These are phyloP conservation scores for Mycena pura DNA, from an alignment of 768 basidiomycete genomes.

Conservation along the genomic window DNA sequence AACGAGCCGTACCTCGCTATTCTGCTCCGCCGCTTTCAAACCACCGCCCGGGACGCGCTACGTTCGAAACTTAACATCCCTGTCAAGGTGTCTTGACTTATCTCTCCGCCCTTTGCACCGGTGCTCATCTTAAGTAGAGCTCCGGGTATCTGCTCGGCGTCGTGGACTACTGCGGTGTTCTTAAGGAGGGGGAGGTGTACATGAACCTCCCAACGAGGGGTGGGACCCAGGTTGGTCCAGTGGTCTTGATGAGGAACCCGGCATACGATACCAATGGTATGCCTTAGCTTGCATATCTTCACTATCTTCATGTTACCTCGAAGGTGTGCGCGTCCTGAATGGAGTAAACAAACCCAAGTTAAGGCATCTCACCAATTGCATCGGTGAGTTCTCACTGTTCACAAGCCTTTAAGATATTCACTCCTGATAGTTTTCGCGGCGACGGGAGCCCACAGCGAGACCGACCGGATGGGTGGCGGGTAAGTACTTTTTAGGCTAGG, in stretches of 20 bases:
- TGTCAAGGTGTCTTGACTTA: constrained; percentile 17
- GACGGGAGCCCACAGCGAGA: constrained; percentile 21
- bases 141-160: constrained; percentile 28
- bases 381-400: constrained; percentile 14
- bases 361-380: constrained; percentile 26
- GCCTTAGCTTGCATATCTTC: neutral
- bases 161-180: constrained; percentile 26
- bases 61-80: constrained; percentile 28
- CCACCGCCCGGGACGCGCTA: constrained; percentile 12
- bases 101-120: neutral
- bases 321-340: constrained; percentile 28
- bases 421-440: constrained; percentile 31
- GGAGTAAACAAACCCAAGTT: constrained; percentile 25
- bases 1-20: constrained; percentile 28
- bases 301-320: neutral
- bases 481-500: constrained; percentile 12
- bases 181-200: constrained; percentile 32
- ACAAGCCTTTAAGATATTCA: neutral
- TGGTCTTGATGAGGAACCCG: constrained; percentile 28
- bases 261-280: constrained; percentile 27
- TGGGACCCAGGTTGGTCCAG: constrained; percentile 22
- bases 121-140: constrained; percentile 7
- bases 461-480: constrained; percentile 35
- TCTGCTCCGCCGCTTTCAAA: constrained; percentile 24
- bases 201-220: constrained; percentile 27